These are phyloP conservation scores for Alternaria consortialis DNA, from an alignment of 2,329 filamentous ascomycete species.

Conservation along the genomic window DNA sequence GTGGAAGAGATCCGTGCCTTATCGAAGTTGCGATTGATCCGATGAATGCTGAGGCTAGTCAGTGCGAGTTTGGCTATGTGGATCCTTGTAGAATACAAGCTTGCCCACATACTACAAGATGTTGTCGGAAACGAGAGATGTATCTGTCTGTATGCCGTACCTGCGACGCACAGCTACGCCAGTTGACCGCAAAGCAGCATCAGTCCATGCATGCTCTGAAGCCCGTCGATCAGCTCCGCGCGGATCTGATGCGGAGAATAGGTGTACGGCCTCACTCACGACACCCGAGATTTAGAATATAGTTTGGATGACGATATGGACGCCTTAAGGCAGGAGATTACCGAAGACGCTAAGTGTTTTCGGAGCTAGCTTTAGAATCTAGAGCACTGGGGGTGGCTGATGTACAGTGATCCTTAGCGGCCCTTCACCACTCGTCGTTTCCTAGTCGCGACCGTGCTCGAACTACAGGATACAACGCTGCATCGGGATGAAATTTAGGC, in stretches of 20 bases:
- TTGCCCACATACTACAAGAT: not conserved
- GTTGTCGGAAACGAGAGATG: not conserved
- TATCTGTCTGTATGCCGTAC: no score
- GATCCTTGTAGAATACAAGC: not conserved
- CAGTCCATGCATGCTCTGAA: not conserved
- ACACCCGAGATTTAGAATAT: not conserved
- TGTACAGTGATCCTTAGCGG: no score
- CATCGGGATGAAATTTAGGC: no score
- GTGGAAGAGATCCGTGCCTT: conserved; percentile 5
- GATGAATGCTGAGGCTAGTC: not conserved
- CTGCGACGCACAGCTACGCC: not conserved
- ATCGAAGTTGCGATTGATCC: conserved; percentile 2
- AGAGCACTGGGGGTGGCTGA: not conserved
- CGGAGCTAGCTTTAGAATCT: not conserved
- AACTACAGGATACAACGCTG: no score
- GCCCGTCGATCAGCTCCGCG: not conserved
- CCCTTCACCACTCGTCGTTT: no score
- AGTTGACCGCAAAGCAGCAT: not conserved
- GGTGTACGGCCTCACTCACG: not conserved
- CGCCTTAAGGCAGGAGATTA: not conserved
- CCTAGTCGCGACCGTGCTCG: no score
- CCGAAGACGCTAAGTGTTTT: not conserved
- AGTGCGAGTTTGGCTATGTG: not conserved
- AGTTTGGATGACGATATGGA: not conserved
- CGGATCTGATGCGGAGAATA: not conserved